Conservation (phyloP, 106 monocot species). For the Allium cepa region DNA sequence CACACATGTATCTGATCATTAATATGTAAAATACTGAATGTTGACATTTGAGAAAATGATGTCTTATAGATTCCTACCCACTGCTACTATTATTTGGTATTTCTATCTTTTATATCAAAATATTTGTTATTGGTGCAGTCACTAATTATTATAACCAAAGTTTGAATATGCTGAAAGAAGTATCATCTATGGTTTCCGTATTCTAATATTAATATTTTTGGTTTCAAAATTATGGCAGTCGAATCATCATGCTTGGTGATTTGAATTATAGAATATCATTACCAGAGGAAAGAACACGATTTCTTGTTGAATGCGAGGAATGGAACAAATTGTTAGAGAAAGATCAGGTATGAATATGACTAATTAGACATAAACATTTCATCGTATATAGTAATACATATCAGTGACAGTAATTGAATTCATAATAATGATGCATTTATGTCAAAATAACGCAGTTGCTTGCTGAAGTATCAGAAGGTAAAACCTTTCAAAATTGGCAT, state of each 20-base stretch:
- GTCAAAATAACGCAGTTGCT: constrained; percentile 17
- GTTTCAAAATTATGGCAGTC: constrained; percentile 26
- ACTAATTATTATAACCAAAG: too few species aligned
- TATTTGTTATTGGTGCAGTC: too few species aligned
- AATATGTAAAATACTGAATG: too few species aligned
- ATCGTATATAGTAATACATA: background rate
- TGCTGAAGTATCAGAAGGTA: constrained; percentile 23
- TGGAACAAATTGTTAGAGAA: constrained; percentile 53
- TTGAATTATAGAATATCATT: constrained; percentile 75
- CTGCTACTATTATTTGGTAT: too few species aligned
- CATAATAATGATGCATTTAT: background rate
- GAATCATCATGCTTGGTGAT: constrained; percentile 58
- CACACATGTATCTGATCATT: too few species aligned
- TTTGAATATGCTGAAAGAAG: too few species aligned
- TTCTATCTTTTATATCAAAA: too few species aligned
- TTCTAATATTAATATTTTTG: too few species aligned
- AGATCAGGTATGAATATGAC: constrained; percentile 37
- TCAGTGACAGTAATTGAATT: background rate
- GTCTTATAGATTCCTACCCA: too few species aligned
- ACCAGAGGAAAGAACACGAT: constrained; percentile 41
- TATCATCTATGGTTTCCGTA: too few species aligned
- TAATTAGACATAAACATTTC: background rate
- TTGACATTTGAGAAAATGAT: too few species aligned
- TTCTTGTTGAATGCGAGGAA: constrained; percentile 35
- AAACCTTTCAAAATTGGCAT: constrained; percentile 60